A percentile compares a stretch with the other conserved stretches of the same genome.
These are phyloP conservation scores for Wickerhamiella australiensis DNA, from an alignment of 805 yeast species.

Conservation along the genomic window DNA sequence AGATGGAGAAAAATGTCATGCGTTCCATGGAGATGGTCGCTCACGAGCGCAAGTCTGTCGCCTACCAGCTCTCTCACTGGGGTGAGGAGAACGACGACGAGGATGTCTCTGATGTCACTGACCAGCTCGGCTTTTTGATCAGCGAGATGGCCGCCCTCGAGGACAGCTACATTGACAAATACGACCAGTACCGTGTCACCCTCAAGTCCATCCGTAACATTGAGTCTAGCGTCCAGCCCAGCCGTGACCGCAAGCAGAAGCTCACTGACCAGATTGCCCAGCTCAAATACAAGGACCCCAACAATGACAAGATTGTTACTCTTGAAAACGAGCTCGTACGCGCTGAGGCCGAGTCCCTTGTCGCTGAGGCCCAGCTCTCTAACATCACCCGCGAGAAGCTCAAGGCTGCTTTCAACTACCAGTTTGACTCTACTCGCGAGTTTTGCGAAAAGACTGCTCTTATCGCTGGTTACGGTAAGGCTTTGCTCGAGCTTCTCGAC, in stretches of 20 bases:
- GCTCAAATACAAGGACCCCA: constrained; percentile 96
- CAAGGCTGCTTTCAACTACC: constrained; percentile 94
- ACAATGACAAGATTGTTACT: constrained; percentile 87
- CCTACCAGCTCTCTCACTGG: constrained; percentile 94
- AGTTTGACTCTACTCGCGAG: constrained; percentile 91
- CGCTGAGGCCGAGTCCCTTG: constrained; percentile 97
- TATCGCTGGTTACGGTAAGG: constrained; percentile 98
- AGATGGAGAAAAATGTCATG: constrained; percentile 93
- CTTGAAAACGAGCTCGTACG: constrained; percentile 97
- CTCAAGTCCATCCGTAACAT: constrained; percentile 89
- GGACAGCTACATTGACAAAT: constrained; percentile 95
- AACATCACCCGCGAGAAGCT: constrained; percentile 96
- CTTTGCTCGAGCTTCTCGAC: constrained; percentile 85
- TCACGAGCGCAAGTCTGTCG: constrained; percentile 88
- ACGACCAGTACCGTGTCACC: constrained; percentile 95
- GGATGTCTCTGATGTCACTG: constrained; percentile 93
- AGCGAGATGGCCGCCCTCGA: constrained; percentile 96
- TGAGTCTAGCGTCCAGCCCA: constrained; percentile 95
- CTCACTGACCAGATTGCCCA: constrained; percentile 96
- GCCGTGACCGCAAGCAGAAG: constrained; percentile 95
- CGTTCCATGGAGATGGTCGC: constrained; percentile 88
- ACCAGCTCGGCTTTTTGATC: constrained; percentile 88
- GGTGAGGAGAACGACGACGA: constrained; percentile 91
- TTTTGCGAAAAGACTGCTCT: constrained; percentile 90
- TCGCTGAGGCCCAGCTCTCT: constrained; percentile 97